Conservation (phyloP, 768 basidiomycete genomes). For the Suillus ampliporus region DNA sequence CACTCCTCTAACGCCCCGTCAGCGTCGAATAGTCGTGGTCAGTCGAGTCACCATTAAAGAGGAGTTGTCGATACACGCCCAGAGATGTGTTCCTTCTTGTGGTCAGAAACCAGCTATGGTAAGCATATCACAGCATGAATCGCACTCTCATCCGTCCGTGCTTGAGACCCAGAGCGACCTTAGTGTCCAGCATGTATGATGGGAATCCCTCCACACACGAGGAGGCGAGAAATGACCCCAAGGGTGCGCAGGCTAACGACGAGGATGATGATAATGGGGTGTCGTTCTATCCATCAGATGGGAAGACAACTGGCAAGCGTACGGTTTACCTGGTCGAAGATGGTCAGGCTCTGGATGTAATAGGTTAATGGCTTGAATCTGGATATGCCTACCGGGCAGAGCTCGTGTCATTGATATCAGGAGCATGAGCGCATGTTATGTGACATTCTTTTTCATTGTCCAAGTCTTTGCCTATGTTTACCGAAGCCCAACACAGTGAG, state of each 20-base stretch:
- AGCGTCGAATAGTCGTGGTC: conserved; percentile 15
- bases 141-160: not conserved
- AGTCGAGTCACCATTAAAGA: conserved; percentile 12
- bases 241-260: conserved; percentile 15
- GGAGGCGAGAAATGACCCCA: not conserved
- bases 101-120: conserved; percentile 27
- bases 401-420: too few relatives aligned
- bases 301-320: conserved; percentile 38
- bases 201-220: conserved; percentile 15
- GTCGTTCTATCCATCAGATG: conserved; percentile 30
- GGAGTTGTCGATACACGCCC: conserved; percentile 22
- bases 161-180: not conserved
- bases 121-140: conserved; percentile 18
- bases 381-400: too few relatives aligned
- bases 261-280: conserved; percentile 29
- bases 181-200: not conserved
- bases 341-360: conserved; percentile 25
- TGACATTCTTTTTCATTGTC: too few relatives aligned
- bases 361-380: too few relatives aligned
- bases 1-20: conserved; percentile 22
- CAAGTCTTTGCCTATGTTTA: too few relatives aligned
- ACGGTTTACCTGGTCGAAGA: conserved; percentile 40
- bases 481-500: too few relatives aligned
- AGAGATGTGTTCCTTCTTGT: conserved; percentile 23
- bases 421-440: too few relatives aligned